Percentiles rank a stretch among this genome's conserved stretches.
These are phyloP conservation scores for Kwoniella sp. DNA, from an alignment of 768 basidiomycete species.

Conservation along the genomic window DNA sequence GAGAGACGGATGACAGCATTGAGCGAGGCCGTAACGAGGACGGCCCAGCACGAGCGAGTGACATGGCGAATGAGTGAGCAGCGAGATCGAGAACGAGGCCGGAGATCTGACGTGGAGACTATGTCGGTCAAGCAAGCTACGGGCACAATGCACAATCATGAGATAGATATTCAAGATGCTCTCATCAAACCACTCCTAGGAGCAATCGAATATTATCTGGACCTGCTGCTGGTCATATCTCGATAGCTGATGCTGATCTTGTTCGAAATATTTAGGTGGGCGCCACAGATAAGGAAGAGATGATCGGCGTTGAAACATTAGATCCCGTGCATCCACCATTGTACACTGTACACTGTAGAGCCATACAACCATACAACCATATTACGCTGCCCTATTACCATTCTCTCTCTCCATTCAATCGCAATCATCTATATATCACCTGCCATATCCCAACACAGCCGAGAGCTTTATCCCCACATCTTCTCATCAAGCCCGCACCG, in stretches of 20 bases:
- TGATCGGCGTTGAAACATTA: too few relatives aligned
- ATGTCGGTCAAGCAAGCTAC: too few relatives aligned
- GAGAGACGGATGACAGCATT: constrained; percentile 2
- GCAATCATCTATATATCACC: too few relatives aligned
- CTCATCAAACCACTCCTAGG: too few relatives aligned
- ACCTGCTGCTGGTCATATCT: neutral
- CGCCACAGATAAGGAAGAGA: too few relatives aligned
- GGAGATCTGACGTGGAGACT: too few relatives aligned
- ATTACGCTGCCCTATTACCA: too few relatives aligned
- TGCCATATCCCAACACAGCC: too few relatives aligned
- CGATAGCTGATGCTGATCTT: neutral
- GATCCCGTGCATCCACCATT: neutral
- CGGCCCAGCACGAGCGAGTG: constrained; percentile 14
- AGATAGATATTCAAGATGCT: neutral
- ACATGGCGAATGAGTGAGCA: constrained; percentile 8
- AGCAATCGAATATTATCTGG: neutral
- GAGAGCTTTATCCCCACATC: too few relatives aligned
- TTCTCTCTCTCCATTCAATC: neutral
- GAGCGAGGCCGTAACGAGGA: constrained; percentile 7
- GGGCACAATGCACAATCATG: neutral
- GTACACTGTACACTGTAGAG: neutral
- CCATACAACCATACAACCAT: neutral
- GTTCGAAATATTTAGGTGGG: too few relatives aligned
- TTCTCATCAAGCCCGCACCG: too few relatives aligned
- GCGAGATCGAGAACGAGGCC: too few relatives aligned